Conservation (phyloP, 257 asterid genomes). For the Dorcoceras hygrometricum region DNA sequence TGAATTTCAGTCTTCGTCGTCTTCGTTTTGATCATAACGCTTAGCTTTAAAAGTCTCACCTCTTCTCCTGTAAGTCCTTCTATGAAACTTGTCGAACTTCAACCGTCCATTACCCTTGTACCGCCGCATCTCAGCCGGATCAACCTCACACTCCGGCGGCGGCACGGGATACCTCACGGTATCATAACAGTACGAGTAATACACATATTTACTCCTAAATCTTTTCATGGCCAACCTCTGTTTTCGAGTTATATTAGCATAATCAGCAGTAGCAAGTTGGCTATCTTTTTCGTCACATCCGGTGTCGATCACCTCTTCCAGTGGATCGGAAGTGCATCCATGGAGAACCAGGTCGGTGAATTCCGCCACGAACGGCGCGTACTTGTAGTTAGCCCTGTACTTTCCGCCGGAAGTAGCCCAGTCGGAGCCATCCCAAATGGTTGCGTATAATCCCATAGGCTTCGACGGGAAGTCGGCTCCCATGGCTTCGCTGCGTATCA, state of each 20-base stretch:
- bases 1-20: conserved; percentile 36
- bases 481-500: conserved; percentile 58
- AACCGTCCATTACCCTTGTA: conserved; percentile 69
- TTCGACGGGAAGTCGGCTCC: conserved; percentile 86
- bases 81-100: conserved; percentile 47
- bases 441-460: conserved; percentile 88
- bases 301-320: conserved; percentile 50
- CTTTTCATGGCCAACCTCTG: conserved; percentile 61
- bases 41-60: conserved; percentile 34
- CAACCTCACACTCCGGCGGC: conserved; percentile 67
- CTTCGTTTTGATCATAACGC: conserved; percentile 26
- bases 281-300: conserved; percentile 30
- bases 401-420: conserved; percentile 98
- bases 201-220: conserved; percentile 59
- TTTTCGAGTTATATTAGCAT: conserved; percentile 37
- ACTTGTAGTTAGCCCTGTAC: conserved; percentile 70
- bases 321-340: conserved; percentile 66
- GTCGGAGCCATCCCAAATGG: conserved; percentile 95
- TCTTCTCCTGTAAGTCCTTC: conserved; percentile 41
- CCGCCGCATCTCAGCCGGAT: conserved; percentile 38
- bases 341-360: conserved; percentile 73
- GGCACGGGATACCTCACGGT: conserved; percentile 51
- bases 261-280: conserved; percentile 37
- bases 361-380: conserved; percentile 81
- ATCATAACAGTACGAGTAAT: conserved; percentile 84